Conservation (phyloP, 2,329 filamentous ascomycete species). For the Colletotrichum tanaceti region DNA sequence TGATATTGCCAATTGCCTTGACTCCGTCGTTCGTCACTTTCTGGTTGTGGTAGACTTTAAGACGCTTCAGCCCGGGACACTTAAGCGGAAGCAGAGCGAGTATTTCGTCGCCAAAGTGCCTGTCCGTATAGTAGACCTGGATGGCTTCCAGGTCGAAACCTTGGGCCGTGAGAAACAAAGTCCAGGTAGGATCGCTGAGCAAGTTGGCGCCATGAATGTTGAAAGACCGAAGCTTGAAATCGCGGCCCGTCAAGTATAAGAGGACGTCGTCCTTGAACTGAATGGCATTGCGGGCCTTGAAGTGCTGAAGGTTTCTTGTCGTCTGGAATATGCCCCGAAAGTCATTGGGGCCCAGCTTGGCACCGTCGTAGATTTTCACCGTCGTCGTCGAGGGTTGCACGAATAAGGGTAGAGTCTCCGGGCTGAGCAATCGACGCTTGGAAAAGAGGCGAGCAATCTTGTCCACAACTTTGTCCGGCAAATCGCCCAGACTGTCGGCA, state of each 20-base stretch:
- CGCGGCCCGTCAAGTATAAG: conserved; percentile 81
- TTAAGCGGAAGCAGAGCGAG: conserved; percentile 69
- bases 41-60: conserved; percentile 87
- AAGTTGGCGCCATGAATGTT: conserved; percentile 89
- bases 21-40: conserved; percentile 75
- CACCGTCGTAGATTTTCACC: conserved; percentile 68
- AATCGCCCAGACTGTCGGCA: conserved; percentile 70
- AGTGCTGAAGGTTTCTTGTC: conserved; percentile 73
- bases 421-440: conserved; percentile 67
- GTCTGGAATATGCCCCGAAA: conserved; percentile 83
- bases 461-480: conserved; percentile 67
- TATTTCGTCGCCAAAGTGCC: conserved; percentile 79
- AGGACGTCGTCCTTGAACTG: conserved; percentile 90
- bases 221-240: conserved; percentile 75
- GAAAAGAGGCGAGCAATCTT: conserved; percentile 70
- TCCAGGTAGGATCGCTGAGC: conserved; percentile 81
- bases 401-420: conserved; percentile 68
- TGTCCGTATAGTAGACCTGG: conserved; percentile 86
- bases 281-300: conserved; percentile 86
- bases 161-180: conserved; percentile 72
- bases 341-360: conserved; percentile 78
- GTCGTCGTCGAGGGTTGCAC: conserved; percentile 62
- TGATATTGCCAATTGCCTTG: conserved; percentile 70
- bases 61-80: conserved; percentile 75
- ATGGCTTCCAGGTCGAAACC: conserved; percentile 74